Evolutionary conservation across 805 yeast species (phyloP).

Genomic region (Kuraishia capsulata): DNA sequence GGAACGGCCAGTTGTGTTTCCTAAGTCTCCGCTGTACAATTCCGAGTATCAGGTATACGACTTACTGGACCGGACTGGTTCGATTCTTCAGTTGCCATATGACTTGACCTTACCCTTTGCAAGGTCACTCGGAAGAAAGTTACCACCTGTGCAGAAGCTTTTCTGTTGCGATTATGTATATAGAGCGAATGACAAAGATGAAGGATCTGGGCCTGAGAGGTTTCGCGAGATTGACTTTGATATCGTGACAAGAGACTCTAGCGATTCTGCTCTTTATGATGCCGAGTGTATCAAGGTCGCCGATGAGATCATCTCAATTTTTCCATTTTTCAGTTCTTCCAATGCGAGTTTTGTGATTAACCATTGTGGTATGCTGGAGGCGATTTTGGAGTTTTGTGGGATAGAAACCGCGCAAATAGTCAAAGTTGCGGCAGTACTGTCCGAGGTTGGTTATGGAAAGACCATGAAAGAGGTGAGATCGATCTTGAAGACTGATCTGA

Average conservation of each 20-base stretch:
- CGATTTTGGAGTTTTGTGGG: conserved; percentile 74
- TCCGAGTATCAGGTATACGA: conserved; percentile 64
- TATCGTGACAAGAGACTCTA: conserved; percentile 38
- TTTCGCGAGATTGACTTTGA: conserved; percentile 86
- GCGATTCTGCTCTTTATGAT: conserved; percentile 52
- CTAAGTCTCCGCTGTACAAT: conserved; percentile 66
- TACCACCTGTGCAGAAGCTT: conserved; percentile 43
- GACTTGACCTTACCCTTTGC: conserved; percentile 91
- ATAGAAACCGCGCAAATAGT: conserved; percentile 65
- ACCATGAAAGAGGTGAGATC: conserved; percentile 47
- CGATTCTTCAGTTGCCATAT: conserved; percentile 80
- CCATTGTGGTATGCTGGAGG: conserved; percentile 72
- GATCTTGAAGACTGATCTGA: conserved; percentile 49
- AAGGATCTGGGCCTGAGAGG: conserved; percentile 65
- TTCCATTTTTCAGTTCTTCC: conserved; percentile 58
- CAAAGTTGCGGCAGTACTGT: conserved; percentile 61
- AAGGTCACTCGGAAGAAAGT: conserved; percentile 60
- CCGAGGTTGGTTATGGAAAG: conserved; percentile 66
- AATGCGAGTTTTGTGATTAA: conserved; percentile 58
- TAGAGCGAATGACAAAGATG: conserved; percentile 48
- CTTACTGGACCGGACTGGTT: conserved; percentile 77
- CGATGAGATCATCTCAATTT: conserved; percentile 57
- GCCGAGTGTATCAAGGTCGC: conserved; percentile 83
- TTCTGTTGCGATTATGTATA: conserved; percentile 77
- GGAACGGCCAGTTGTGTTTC: conserved; percentile 64